Evolutionary conservation across 257 asterid genomes (phyloP), one percentile per base, ranked within the genome.

Genomic region (Henckelia pumila): DNA sequence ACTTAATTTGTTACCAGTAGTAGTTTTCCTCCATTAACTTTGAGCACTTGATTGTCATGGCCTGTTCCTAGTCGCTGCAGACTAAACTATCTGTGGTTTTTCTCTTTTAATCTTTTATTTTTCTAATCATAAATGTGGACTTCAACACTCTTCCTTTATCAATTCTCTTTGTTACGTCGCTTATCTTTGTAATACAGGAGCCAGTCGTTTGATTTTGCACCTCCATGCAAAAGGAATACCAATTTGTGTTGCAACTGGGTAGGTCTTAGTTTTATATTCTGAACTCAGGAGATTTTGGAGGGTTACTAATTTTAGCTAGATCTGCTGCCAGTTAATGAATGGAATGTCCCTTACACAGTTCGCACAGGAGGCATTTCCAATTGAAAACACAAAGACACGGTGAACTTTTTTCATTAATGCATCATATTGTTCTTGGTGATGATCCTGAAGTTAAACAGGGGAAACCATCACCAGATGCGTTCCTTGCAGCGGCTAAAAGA

Each of bases 371-470:
- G 76, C 97, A 94, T 69, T 94, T 91, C 78, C 88, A 83, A 61
- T 79, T 94, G 85, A 94, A 94, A 83, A 94, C 99, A 56, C 91
- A 87, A 75, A 74, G 82, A 64, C 97, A 94, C 44, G 75, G 81
- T 49, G 91, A 88, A 63, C 81, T 93, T 61, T 90, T 93, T 67
- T 82, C 95, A 3, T 76, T 84, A 72, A 93, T 93, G 99, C 96
- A 91, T 84, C 99, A 88, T 71, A 75, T 90, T 52, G 92, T 90
- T 73, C 84, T 76, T 66, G 99, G 97, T 53, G 99, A 93, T 84
- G 99, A 93, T 80, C 97, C 96, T 32, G 96, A 90, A 81, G 96
- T 90, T 55, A 93, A 88, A 82, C 88, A 84, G 65, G 99, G 99
- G 68, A 94, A 94, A 73, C 97, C 97, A 60, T 86, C 99, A 57